A percentile compares a stretch with the other conserved stretches of the same genome.
Evolutionary conservation across 306 rosid species (phyloP).

Genomic region (Malus fusca): DNA sequence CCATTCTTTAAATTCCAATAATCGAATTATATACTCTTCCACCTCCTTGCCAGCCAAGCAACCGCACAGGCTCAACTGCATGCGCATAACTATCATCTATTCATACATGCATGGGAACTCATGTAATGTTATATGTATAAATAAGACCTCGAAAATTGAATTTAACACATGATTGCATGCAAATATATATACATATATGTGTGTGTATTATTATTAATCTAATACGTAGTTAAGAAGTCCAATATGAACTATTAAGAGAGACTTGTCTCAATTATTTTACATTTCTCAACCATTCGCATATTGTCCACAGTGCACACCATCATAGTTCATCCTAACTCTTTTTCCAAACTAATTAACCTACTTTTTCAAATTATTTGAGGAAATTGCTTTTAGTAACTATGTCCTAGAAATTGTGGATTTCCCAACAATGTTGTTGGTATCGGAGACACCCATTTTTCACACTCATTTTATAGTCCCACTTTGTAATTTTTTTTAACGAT

Average conservation of each 20-base stretch:
- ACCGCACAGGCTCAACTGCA: not conserved
- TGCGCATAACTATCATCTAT: not conserved
- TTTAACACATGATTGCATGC: slow-evolving; percentile 21
- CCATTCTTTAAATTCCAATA: not conserved
- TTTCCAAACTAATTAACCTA: not conserved
- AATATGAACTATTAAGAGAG: not conserved
- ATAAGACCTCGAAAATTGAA: slow-evolving; percentile 20
- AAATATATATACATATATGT: too few relatives aligned
- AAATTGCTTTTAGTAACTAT: not conserved
- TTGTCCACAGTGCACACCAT: not conserved
- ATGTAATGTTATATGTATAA: slow-evolving; percentile 2
- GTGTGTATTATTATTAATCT: not conserved
- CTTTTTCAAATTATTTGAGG: not conserved
- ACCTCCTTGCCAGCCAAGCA: slow-evolving; percentile 25
- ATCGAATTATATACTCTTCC: not conserved
- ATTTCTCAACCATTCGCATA: not conserved
- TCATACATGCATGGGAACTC: slow-evolving; percentile 18
- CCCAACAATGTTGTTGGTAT: not conserved
- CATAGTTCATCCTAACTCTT: not conserved
- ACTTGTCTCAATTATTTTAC: not conserved
- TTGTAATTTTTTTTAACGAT: too few relatives aligned
- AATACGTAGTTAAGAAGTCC: not conserved
- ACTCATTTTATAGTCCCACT: not conserved
- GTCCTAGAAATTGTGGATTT: not conserved
- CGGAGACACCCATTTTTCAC: too few relatives aligned